Conservation (phyloP, 2,329 filamentous ascomycete genomes). For the Ilyonectria sp. region DNA sequence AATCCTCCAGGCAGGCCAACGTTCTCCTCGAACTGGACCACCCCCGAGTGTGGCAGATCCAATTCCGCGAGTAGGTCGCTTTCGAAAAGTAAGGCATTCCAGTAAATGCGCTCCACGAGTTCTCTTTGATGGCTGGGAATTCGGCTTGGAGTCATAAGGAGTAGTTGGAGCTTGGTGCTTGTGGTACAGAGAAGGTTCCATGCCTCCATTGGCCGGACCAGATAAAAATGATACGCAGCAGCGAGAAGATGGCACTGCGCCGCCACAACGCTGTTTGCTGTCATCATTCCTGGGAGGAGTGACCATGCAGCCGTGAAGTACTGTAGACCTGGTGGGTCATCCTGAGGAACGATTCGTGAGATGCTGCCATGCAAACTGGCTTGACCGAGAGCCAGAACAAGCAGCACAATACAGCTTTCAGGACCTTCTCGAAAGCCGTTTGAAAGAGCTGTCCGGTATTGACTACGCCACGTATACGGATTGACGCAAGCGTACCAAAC, state of each 20-base stretch:
- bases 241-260: conserved; percentile 87
- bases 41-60: conserved; percentile 86
- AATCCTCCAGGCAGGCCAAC: conserved; percentile 86
- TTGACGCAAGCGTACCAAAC: conserved; percentile 91
- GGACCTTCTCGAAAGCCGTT: conserved; percentile 84
- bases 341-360: conserved; percentile 76
- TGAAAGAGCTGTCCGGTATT: conserved; percentile 82
- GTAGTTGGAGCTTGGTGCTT: conserved; percentile 84
- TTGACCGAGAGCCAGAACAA: conserved; percentile 84
- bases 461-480: conserved; percentile 83
- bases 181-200: conserved; percentile 87
- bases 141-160: conserved; percentile 81
- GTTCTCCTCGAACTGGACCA: conserved; percentile 85
- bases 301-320: conserved; percentile 89
- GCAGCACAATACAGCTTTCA: conserved; percentile 85
- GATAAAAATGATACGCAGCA: conserved; percentile 86
- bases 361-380: conserved; percentile 84
- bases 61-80: conserved; percentile 85
- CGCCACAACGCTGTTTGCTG: conserved; percentile 82
- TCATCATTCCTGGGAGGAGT: conserved; percentile 84
- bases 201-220: conserved; percentile 85
- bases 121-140: conserved; percentile 80
- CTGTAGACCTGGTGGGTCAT: conserved; percentile 81
- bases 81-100: conserved; percentile 87
- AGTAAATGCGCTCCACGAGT: conserved; percentile 84